phyloP scores from a whole-genome alignment of 371 early-diverging fungal species.

The Chytridiales sp. region DNA sequence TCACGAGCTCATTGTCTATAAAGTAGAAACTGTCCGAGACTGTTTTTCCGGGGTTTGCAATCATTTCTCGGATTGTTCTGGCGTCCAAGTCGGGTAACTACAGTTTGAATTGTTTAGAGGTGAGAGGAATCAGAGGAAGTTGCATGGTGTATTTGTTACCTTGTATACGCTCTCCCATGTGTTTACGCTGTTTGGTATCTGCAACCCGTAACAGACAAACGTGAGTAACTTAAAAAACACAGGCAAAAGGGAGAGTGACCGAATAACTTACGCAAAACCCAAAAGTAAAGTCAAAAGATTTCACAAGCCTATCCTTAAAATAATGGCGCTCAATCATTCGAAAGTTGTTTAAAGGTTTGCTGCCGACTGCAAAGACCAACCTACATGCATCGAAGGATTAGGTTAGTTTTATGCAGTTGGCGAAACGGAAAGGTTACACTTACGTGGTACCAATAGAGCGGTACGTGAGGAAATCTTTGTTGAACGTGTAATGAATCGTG shows the following conservation, averaged over 20 bases:
- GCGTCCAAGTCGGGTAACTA: slow-evolving; percentile 39
- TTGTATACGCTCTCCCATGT: slow-evolving; percentile 47
- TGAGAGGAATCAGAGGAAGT: not conserved
- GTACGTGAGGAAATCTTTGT: slow-evolving; percentile 29
- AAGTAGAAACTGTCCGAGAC: slow-evolving; percentile 51
- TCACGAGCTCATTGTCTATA: slow-evolving; percentile 44
- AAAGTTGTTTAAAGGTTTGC: slow-evolving; percentile 35
- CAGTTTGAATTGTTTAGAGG: not conserved
- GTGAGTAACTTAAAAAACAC: too few species aligned
- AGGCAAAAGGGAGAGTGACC: not conserved
- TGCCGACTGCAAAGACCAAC: slow-evolving; percentile 45
- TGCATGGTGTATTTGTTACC: slow-evolving; percentile 15
- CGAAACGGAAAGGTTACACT: slow-evolving; percentile 4
- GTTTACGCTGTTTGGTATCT: slow-evolving; percentile 46
- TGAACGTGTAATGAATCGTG: slow-evolving; percentile 39
- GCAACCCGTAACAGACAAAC: not conserved
- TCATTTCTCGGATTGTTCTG: slow-evolving; percentile 40
- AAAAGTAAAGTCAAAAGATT: slow-evolving; percentile 50
- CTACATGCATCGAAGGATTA: slow-evolving; percentile 14
- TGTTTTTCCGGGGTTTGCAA: slow-evolving; percentile 32
- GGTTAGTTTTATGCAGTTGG: not conserved
- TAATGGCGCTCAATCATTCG: slow-evolving; percentile 55
- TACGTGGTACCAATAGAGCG: slow-evolving; percentile 41
- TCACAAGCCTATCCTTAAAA: slow-evolving; percentile 41
- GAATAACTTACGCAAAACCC: slow-evolving; percentile 42